Conservation (phyloP, 1,139 yeast species). For the Candida mesenterica region DNA sequence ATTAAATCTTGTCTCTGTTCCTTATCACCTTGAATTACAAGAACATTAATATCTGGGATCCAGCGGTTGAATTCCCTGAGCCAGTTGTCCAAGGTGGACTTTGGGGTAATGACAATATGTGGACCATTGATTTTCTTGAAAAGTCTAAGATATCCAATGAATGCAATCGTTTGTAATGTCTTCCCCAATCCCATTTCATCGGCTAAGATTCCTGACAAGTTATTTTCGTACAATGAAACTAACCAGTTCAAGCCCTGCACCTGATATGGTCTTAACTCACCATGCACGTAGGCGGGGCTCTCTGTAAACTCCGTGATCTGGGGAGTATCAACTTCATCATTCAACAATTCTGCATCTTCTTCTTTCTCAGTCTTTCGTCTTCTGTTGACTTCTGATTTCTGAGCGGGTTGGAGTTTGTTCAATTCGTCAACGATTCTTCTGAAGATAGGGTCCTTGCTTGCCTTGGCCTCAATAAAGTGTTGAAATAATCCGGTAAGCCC, state of each 20-base stretch:
- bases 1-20: constrained; percentile 58
- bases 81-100: constrained; percentile 81
- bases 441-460: constrained; percentile 60
- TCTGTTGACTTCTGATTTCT: constrained; percentile 22
- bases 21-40: constrained; percentile 73
- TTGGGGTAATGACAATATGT: constrained; percentile 71
- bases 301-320: constrained; percentile 58
- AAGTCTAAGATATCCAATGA: constrained; percentile 68
- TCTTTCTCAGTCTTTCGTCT: constrained; percentile 66
- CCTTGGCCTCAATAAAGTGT: constrained; percentile 67
- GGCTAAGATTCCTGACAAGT: constrained; percentile 87
- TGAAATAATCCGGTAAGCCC: constrained; percentile 67
- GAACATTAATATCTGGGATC: constrained; percentile 73
- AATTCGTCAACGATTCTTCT: constrained; percentile 46
- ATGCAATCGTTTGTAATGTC: constrained; percentile 89
- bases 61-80: constrained; percentile 70
- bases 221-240: constrained; percentile 76
- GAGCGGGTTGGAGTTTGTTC: constrained; percentile 24
- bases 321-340: constrained; percentile 49
- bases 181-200: constrained; percentile 99
- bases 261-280: constrained; percentile 75
- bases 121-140: constrained; percentile 65
- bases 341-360: constrained; percentile 65
- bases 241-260: constrained; percentile 94
- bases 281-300: constrained; percentile 63